These are phyloP conservation scores for Gracilaria caudata DNA, from an alignment of 23 red algal species.

Conservation along the genomic window DNA sequence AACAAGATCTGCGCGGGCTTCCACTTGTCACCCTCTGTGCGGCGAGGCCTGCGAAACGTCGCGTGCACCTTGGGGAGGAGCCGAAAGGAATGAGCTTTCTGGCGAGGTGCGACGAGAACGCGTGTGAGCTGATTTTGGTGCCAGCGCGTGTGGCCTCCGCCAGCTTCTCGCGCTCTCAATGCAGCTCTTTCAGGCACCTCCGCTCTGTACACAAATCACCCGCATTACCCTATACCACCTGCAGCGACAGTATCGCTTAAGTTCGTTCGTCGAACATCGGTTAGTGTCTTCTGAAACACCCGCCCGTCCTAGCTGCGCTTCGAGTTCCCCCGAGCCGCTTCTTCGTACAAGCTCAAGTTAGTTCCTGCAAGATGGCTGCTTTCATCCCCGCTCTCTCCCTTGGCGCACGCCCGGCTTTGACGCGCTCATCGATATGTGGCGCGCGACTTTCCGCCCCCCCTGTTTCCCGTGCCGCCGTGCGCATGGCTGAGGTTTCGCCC, in stretches of 20 bases:
- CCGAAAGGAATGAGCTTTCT: background rate
- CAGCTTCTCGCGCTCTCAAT: background rate
- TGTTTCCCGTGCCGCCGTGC: background rate
- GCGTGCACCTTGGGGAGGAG: background rate
- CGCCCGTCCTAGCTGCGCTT: too few relatives aligned
- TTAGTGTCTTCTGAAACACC: too few relatives aligned
- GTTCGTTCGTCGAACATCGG: background rate
- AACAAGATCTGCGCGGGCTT: constrained; percentile 18
- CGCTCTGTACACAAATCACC: background rate
- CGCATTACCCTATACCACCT: background rate
- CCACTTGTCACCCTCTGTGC: constrained; percentile 20
- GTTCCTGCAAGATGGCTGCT: background rate
- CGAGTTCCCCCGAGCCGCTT: background rate
- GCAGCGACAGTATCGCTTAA: too few relatives aligned
- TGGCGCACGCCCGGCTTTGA: constrained; percentile 3
- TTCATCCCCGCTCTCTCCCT: constrained; percentile 49
- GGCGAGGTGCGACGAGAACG: background rate
- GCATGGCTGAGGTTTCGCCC: constrained; percentile 33
- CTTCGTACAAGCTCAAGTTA: background rate
- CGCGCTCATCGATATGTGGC: constrained; percentile 41
- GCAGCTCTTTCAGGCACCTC: background rate
- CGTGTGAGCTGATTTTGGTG: constrained; percentile 4
- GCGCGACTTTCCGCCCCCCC: constrained; percentile 22
- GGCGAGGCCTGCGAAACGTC: background rate
- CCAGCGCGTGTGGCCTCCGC: background rate